Conservation (phyloP, 2,329 filamentous ascomycete species). For the Westerdykella sp. region DNA sequence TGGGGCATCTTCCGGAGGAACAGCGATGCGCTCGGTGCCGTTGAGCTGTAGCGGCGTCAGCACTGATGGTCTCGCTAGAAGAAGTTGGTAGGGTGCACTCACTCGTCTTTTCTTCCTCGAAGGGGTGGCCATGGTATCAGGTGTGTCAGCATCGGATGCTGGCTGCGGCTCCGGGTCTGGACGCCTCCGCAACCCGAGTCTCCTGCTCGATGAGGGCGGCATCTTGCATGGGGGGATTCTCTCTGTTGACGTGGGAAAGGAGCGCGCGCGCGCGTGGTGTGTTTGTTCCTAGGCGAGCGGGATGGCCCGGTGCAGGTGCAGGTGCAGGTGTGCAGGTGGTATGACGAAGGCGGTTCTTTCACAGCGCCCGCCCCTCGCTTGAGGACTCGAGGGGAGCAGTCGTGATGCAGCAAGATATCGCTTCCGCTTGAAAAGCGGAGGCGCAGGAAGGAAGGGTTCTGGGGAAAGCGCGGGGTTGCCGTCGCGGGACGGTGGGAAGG, state of each 20-base stretch:
- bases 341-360: not conserved
- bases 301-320: not conserved
- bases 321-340: slow-evolving; percentile 1
- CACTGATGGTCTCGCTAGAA: not conserved
- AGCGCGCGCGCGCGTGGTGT: slow-evolving; percentile 1
- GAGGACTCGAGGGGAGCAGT: slow-evolving; percentile 10
- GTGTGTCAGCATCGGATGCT: slow-evolving; percentile 39
- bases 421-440: not conserved
- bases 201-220: slow-evolving; percentile 25
- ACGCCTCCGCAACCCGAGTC: slow-evolving; percentile 25
- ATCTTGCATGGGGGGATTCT: slow-evolving; percentile 14
- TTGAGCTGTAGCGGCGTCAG: slow-evolving; percentile 30
- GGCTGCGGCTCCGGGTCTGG: slow-evolving; percentile 28
- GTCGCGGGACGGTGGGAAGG: not conserved
- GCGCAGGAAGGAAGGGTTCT: not conserved
- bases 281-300: not conserved
- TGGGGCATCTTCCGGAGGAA: slow-evolving; percentile 17
- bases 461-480: not conserved
- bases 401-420: not conserved
- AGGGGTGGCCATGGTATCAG: slow-evolving; percentile 45
- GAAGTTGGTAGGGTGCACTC: slow-evolving; percentile 14
- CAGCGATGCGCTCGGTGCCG: slow-evolving; percentile 20
- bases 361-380: slow-evolving; percentile 6
- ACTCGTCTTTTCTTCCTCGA: slow-evolving; percentile 44
- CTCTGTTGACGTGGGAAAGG: not conserved